Conservation (phyloP, 139 green algal species). For the Chlorella sorokiniana region DNA sequence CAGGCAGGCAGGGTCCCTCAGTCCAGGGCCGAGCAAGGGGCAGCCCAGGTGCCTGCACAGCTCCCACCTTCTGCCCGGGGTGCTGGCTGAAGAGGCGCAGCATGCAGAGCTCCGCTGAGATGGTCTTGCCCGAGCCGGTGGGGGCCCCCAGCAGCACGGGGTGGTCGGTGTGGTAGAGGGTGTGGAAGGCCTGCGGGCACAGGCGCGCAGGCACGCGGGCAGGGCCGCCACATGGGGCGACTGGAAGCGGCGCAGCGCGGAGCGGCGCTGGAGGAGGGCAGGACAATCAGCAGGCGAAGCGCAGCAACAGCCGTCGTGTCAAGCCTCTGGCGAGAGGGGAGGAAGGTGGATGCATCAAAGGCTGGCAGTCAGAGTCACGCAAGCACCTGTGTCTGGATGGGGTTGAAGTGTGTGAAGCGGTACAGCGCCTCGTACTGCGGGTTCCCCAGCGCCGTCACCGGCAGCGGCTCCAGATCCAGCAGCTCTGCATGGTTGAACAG, state of each 20-base stretch:
- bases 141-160: slow-evolving; percentile 95
- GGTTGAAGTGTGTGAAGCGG: slow-evolving; percentile 98
- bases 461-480: slow-evolving; percentile 93
- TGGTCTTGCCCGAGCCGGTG: slow-evolving; percentile 95
- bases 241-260: too few relatives aligned
- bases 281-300: too few relatives aligned
- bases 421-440: slow-evolving; percentile 79
- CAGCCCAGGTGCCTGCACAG: too few relatives aligned
- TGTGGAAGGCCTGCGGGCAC: slow-evolving; percentile 88
- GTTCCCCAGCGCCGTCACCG: slow-evolving; percentile 80
- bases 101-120: slow-evolving; percentile 93
- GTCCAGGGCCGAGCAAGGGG: too few relatives aligned
- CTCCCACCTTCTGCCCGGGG: slow-evolving; percentile 69
- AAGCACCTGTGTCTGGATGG: slow-evolving; percentile 95
- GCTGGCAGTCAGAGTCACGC: too few relatives aligned
- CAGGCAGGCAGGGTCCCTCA: too few relatives aligned
- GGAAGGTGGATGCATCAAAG: too few relatives aligned
- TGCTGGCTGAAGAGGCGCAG: slow-evolving; percentile 79
- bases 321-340: too few relatives aligned
- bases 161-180: slow-evolving; percentile 95
- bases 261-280: too few relatives aligned
- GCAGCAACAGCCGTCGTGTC: too few relatives aligned
- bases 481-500: slow-evolving; percentile 68
- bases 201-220: too few relatives aligned
- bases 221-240: too few relatives aligned